Conservation (phyloP, 805 yeast genomes). For the Lipomyces sp. region DNA sequence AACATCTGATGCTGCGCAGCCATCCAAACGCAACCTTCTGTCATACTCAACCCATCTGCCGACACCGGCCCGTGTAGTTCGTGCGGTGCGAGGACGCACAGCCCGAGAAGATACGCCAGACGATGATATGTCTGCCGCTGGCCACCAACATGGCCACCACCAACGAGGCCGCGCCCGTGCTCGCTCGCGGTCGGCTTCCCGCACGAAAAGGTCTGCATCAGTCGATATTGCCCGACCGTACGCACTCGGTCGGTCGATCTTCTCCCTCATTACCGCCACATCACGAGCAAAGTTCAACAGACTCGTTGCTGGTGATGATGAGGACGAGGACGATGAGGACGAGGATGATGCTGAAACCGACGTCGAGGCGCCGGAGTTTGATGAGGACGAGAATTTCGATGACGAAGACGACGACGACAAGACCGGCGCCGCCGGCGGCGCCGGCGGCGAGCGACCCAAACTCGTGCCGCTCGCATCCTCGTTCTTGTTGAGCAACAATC, state of each 20-base stretch:
- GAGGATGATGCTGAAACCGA: conserved; percentile 17
- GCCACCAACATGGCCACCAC: not conserved
- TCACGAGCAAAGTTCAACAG: conserved; percentile 24
- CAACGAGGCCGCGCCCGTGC: not conserved
- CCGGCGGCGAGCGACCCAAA: not conserved
- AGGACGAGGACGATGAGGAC: conserved; percentile 41
- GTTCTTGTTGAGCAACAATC: conserved; percentile 10
- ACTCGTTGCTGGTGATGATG: conserved; percentile 18
- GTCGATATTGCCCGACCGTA: conserved; percentile 31
- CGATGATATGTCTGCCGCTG: not conserved
- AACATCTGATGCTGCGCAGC: no score
- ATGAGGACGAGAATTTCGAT: conserved; percentile 32
- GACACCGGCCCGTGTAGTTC: not conserved
- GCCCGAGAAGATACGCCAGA: not conserved
- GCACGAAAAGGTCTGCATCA: conserved; percentile 26
- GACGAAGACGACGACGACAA: conserved; percentile 1
- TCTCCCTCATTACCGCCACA: conserved; percentile 33
- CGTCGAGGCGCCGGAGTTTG: conserved; percentile 18
- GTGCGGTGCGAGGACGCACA: not conserved
- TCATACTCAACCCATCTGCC: not conserved
- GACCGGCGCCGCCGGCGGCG: no score
- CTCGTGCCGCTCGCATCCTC: conserved; percentile 20
- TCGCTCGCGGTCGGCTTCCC: not conserved
- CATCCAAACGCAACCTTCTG: not conserved
- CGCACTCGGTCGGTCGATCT: conserved; percentile 27